These are phyloP conservation scores for Populus alba DNA, from an alignment of 345 rosid genomes.

Conservation along the genomic window DNA sequence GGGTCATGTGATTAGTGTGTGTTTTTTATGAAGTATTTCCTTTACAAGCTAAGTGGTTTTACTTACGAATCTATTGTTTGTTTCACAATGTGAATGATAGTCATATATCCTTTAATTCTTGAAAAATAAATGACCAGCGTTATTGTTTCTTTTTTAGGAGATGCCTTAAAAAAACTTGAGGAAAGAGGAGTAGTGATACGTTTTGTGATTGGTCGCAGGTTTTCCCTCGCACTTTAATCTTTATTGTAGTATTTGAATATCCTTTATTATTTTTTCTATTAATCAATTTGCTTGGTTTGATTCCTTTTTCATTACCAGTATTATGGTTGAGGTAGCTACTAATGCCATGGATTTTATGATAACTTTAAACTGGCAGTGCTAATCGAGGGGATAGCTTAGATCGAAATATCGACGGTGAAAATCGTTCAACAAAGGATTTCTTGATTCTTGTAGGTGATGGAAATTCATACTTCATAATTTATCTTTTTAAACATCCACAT, in stretches of 20 bases:
- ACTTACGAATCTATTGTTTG: not conserved
- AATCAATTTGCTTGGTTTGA: not conserved
- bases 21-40: too few species aligned
- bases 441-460: slow-evolving; percentile 70
- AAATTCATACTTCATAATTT: slow-evolving; percentile 7
- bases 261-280: not conserved
- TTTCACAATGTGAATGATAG: not conserved
- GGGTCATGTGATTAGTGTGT: too few species aligned
- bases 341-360: slow-evolving; percentile 4
- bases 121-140: not conserved
- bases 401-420: slow-evolving; percentile 76
- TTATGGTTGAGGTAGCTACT: slow-evolving; percentile 1
- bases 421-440: slow-evolving; percentile 64
- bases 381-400: slow-evolving; percentile 97
- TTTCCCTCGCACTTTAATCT: slow-evolving; percentile 23
- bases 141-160: slow-evolving; percentile 42
- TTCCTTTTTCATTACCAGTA: slow-evolving; percentile 5
- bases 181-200: slow-evolving; percentile 88
- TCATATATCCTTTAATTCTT: not conserved
- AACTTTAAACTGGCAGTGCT: slow-evolving; percentile 56
- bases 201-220: slow-evolving; percentile 97
- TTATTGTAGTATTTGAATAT: not conserved
- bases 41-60: too few species aligned
- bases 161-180: slow-evolving; percentile 77
- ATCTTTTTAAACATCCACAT: not conserved